Conservation (phyloP, 768 basidiomycete species). For the Pisolithus albus region DNA sequence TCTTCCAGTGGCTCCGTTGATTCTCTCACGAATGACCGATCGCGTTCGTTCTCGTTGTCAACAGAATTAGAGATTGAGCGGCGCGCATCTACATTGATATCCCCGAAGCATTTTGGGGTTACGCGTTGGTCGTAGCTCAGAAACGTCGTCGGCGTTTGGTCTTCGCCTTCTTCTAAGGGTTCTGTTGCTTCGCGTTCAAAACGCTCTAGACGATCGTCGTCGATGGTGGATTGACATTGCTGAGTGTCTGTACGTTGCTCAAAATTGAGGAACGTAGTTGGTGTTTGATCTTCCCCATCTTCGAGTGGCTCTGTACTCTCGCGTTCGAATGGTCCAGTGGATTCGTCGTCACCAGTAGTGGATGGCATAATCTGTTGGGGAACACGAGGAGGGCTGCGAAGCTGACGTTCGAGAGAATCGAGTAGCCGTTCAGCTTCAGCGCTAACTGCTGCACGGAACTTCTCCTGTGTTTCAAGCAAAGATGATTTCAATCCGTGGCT, state of each 20-base stretch:
- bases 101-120: too few species aligned
- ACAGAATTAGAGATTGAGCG: background rate
- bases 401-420: background rate
- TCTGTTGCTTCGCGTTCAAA: background rate
- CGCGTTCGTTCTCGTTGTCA: background rate
- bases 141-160: background rate
- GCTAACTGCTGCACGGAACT: background rate
- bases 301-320: slow-evolving; percentile 1
- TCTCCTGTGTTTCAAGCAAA: background rate
- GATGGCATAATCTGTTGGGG: background rate
- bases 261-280: background rate
- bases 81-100: too few species aligned
- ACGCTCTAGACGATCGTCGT: background rate
- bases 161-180: background rate
- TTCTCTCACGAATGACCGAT: background rate
- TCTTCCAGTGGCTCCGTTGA: background rate
- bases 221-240: background rate
- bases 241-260: background rate
- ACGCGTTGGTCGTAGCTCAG: background rate
- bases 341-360: background rate
- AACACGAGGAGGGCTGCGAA: background rate
- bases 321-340: background rate
- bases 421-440: background rate
- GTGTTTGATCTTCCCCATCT: background rate
- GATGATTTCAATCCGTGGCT: background rate